Conservation (phyloP, 176 grass and related monocot genomes). For the barley (Hordeum vulgare) region DNA sequence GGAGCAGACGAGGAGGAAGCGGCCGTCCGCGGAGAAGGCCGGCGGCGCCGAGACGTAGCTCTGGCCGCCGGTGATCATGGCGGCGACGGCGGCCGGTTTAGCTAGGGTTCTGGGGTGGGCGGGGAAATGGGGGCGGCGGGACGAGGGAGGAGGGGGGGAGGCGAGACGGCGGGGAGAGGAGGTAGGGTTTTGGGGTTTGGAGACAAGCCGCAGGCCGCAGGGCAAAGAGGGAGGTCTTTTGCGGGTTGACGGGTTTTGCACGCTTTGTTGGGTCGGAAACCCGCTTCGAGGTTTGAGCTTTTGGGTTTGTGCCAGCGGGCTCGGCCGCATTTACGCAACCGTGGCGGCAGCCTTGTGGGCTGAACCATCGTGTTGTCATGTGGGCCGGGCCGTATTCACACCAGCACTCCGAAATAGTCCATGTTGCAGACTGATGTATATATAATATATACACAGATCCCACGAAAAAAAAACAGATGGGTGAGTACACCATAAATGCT, state of each 20-base stretch:
- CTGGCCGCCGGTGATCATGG: slow-evolving; percentile 85
- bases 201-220: not conserved
- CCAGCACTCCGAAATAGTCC: not conserved
- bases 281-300: not conserved
- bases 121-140: not conserved
- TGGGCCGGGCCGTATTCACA: not conserved
- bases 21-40: slow-evolving; percentile 73
- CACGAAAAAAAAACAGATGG: too few relatives aligned
- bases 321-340: not conserved
- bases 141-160: not conserved
- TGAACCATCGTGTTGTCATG: not conserved
- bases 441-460: too few relatives aligned
- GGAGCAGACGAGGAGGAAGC: slow-evolving; percentile 62
- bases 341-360: not conserved
- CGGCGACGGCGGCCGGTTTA: not conserved
- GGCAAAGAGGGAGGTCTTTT: not conserved
- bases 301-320: not conserved
- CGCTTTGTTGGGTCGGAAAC: not conserved
- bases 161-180: slow-evolving; percentile 8
- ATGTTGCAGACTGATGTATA: too few relatives aligned
- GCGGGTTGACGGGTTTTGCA: not conserved
- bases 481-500: too few relatives aligned
- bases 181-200: slow-evolving; percentile 41
- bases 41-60: slow-evolving; percentile 74
- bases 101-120: slow-evolving; percentile 13